Conservation (phyloP, 495 filamentous ascomycete genomes). For the Hypoxylon fragiforme region DNA sequence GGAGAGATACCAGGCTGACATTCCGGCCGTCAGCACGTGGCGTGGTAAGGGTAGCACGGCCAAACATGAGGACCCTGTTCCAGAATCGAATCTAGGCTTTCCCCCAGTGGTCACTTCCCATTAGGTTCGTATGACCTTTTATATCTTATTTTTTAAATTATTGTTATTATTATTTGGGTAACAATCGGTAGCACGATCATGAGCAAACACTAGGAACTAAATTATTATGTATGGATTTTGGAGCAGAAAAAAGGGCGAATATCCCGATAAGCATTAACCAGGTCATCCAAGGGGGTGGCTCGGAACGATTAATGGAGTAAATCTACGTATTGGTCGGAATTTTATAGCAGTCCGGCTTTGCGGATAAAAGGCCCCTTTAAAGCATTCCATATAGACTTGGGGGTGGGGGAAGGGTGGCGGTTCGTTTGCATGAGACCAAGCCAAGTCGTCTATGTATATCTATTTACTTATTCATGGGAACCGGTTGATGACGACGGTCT, state of each 20-base stretch:
- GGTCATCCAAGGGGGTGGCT: neutral
- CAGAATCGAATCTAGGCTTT: slow-evolving; percentile 38
- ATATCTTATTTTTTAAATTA: too few relatives aligned
- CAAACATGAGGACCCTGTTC: slow-evolving; percentile 60
- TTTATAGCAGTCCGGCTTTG: slow-evolving; percentile 16
- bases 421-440: slow-evolving; percentile 15
- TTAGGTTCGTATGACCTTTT: neutral
- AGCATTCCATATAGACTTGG: slow-evolving; percentile 31
- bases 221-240: too few relatives aligned
- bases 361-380: slow-evolving; percentile 26
- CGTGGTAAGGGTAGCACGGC: slow-evolving; percentile 88
- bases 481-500: neutral
- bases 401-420: slow-evolving; percentile 1
- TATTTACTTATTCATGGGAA: slow-evolving; percentile 4
- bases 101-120: slow-evolving; percentile 16
- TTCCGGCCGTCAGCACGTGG: slow-evolving; percentile 93
- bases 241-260: neutral
- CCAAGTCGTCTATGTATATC: slow-evolving; percentile 12
- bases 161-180: too few relatives aligned
- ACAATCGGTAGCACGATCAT: too few relatives aligned
- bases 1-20: slow-evolving; percentile 82
- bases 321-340: neutral
- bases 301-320: neutral
- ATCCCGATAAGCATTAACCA: neutral
- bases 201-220: too few relatives aligned